Base-by-base conservation (phyloP, 495 filamentous ascomycete genomes). In the Choiromyces venosus region DNA sequence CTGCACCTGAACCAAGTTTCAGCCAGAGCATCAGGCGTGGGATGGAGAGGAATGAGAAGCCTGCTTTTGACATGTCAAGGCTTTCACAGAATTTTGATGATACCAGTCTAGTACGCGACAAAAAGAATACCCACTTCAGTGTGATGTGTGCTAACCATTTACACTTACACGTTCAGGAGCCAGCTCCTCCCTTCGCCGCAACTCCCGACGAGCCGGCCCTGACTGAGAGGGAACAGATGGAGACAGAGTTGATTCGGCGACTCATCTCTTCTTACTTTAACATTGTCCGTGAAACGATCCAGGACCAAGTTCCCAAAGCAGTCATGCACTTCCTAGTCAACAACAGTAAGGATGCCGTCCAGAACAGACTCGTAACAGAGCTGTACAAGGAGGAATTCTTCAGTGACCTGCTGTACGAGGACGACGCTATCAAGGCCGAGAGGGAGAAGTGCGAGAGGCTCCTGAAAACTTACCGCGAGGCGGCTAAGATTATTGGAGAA, bases 291-390 rank as follows among this genome's bases (percentile, higher is more conserved):
- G 95, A 99, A 81, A 93, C 92, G 46, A 97, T 97, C 77, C 94
- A 94, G 36, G 95, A 99, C 80, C 94, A 98, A 83, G 96, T 99
- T 29, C 95, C 95, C 66, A 99, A 99, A 84, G 95, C 95, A 1
- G 91, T 99, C 78, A 99, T 99, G 95, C 95, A 99, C 80, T 89
- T 99, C 16, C 89, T 99, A 65, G 95, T 99, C 77, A 98, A 99
- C 83, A 92, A 96, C 84, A 95, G 92, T 82, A 99, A 97, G 82
- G 95, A 99, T 75, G 94, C 92, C 6, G 93, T 99, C 39, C 95
- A 99, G 83, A 99, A 99, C 82, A 87, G 95, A 46, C 88, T 99
- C 16, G 95, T 99, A 52, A 97, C 91, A 79, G 92, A 97, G 81
- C 86, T 99, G 37, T 99, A 99, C 84, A 93, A 91, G 82, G 95